Evolutionary conservation across 352 stramenopile species (phyloP), one percentile per base, ranked within the genome.

Genomic region (Phytophthora multivora): DNA sequence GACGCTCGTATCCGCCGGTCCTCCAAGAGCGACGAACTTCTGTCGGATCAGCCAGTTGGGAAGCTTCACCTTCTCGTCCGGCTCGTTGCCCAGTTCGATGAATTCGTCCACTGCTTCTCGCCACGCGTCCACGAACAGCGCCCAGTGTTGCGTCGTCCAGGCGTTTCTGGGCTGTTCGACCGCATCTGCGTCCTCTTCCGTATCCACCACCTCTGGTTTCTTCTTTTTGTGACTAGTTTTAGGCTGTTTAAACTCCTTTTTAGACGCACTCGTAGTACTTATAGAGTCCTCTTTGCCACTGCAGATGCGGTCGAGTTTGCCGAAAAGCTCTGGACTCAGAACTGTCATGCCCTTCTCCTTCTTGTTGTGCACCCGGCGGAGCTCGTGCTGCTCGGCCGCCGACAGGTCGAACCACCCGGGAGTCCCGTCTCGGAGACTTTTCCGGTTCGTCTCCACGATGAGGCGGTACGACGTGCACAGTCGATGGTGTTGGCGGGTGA

Each of bases 21-120:
- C 72, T 15, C 72, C 72, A 1, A 68, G 21, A 0, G 25, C 54
- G 4, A 78, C 56, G 31, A 75, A 80, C 51, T 68, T 71, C 50
- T 80, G 72, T 23, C 61, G 69, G 31, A 80, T 71, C 13, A 78
- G 51, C 72, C 72, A 80, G 16, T 75, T 80, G 12, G 72, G 72
- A 19, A 80, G 51, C 43, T 78, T 80, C 2, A 76, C 54, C 42
- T 65, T 73, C 55, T 78, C 72, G 23, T 64, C 39, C 1, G 56
- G 41, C 16, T 71, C 62, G 30, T 80, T 69, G 7, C 62, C 69
- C 21, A 66, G 47, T 13, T 67, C 59, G 18, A 78, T 46, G 35
- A 80, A 80, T 15, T 69, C 69, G 10, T 78, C 69, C 19, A 75
- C 69, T 0, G 72, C 72, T 42, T 68, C 58, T 45, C 65, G 47